Conservation (phyloP, 2,329 filamentous ascomycete genomes). For the Dichotomopilus funicola region DNA sequence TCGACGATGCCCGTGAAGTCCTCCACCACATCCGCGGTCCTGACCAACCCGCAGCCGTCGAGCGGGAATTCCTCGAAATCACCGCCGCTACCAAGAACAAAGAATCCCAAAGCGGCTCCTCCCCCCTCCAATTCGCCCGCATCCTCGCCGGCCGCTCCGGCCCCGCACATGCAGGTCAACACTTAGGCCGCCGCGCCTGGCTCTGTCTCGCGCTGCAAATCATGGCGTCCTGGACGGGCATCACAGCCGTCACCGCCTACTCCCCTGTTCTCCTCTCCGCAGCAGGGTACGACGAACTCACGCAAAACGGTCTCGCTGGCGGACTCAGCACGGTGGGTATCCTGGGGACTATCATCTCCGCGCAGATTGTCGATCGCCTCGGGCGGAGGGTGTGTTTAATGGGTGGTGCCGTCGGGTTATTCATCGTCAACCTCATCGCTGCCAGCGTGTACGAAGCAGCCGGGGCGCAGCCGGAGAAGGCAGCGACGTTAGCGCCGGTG, state of each 20-base stretch:
- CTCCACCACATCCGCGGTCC: slow-evolving; percentile 29
- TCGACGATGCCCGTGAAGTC: slow-evolving; percentile 30
- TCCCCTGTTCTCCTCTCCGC: slow-evolving; percentile 29
- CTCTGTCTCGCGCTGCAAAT: slow-evolving; percentile 37
- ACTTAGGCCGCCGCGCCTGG: slow-evolving; percentile 35
- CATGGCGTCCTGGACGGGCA: slow-evolving; percentile 40
- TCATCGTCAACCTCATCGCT: slow-evolving; percentile 37
- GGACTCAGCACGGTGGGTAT: slow-evolving; percentile 47
- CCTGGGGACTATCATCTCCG: slow-evolving; percentile 43
- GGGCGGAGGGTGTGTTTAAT: slow-evolving; percentile 39
- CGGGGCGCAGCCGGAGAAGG: slow-evolving; percentile 29
- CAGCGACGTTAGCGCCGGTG: slow-evolving; percentile 36
- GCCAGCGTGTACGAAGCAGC: slow-evolving; percentile 39
- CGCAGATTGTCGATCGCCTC: slow-evolving; percentile 44
- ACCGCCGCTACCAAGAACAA: slow-evolving; percentile 32
- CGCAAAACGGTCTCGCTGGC: slow-evolving; percentile 42
- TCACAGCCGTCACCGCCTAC: slow-evolving; percentile 37
- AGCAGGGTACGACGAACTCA: slow-evolving; percentile 33
- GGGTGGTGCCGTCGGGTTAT: slow-evolving; percentile 33
- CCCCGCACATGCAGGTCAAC: slow-evolving; percentile 27
- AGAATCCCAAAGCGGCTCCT: slow-evolving; percentile 30
- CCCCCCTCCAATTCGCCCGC: slow-evolving; percentile 33
- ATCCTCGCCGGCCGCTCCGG: slow-evolving; percentile 25
- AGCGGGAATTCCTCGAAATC: slow-evolving; percentile 36
- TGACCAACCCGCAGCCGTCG: slow-evolving; percentile 29